Conservation (phyloP, 495 filamentous ascomycete genomes). For the Hypoxylon intermedium region DNA sequence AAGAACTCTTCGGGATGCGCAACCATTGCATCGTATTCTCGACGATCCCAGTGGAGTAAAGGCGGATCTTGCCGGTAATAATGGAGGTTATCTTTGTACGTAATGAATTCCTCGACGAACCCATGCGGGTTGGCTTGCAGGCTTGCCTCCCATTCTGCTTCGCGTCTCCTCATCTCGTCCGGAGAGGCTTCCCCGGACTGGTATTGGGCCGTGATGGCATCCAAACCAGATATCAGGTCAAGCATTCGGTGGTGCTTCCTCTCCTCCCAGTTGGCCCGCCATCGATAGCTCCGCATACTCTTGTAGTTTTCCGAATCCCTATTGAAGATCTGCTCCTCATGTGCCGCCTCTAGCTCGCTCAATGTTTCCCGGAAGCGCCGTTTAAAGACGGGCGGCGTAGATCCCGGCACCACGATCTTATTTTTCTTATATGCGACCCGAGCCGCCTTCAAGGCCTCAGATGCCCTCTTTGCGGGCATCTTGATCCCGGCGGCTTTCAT, state of each 20-base stretch:
- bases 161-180: constrained; percentile 11
- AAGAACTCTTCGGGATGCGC: constrained; percentile 63
- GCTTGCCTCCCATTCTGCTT: constrained; percentile 30
- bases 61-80: constrained; percentile 52
- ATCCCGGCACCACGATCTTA: constrained; percentile 10
- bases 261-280: constrained; percentile 38
- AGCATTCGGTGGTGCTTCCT: constrained; percentile 35
- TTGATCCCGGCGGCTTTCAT: constrained; percentile 47
- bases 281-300: constrained; percentile 26
- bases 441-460: constrained; percentile 40
- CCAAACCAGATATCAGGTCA: constrained; percentile 31
- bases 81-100: constrained; percentile 56
- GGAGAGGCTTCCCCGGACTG: constrained; percentile 13
- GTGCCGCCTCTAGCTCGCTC: constrained; percentile 43
- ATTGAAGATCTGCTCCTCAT: constrained; percentile 17
- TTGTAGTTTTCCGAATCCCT: constrained; percentile 33
- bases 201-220: constrained; percentile 26
- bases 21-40: constrained; percentile 63
- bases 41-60: constrained; percentile 68
- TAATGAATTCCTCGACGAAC: constrained; percentile 34
- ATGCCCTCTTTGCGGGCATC: constrained; percentile 41
- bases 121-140: constrained; percentile 14
- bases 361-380: constrained; percentile 43
- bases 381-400: constrained; percentile 31
- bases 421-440: constrained; percentile 19